Evolutionary conservation across 192 early-diverging fungal genomes (phyloP), one percentile per base, ranked within the genome.

Genomic region (Radiomyces spectabilis): DNA sequence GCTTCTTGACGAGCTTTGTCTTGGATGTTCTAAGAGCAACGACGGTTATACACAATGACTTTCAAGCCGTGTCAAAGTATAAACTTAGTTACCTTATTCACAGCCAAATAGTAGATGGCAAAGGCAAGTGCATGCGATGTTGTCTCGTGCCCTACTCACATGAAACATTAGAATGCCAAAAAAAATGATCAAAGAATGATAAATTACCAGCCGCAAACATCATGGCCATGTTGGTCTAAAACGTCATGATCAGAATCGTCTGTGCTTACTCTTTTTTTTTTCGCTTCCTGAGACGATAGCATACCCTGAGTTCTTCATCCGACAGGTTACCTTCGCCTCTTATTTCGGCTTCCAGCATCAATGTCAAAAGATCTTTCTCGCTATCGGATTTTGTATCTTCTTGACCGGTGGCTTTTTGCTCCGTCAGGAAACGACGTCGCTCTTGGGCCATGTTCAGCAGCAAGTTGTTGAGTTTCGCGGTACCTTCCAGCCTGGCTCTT

Each of bases 301-400:
- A 56, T 50, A 56, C 61, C 3, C 44, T 33, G 10, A 66, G 49
- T 34, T 66, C 57, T 15, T 41, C 15, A 16, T 66, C 45, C 13
- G 31, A 42, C 52, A 60, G 21, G 16, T 27, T 40, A 1, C 34
- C 43, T n/a, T 39, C 45, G 8, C 41, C 33, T 19, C 45, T 5
- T 9, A 35, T 42, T 24, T 59, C 51, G 18, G 57, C 52, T 16
- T 66, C 43, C 3, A 66, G 25, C 65, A 60, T 55, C 45, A 66
- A 31, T 2, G 51, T 66, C 31, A 66, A 18, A 16, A 66, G 32
- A 42, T 66, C 65, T 13, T 48, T 66, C 38, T 66, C 57, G 15
- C 29, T 25, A 4, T 53, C 33, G 24, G 35, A 22, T 13, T 58
- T 30, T 49, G 16, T 38, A 8, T 31, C 34, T 16, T 62, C 51